A percentile compares a stretch with the other conserved stretches of the same genome.
phyloP scores from a whole-genome alignment of 371 early-diverging fungal genomes.

The Syncephalastrum monosporum region DNA sequence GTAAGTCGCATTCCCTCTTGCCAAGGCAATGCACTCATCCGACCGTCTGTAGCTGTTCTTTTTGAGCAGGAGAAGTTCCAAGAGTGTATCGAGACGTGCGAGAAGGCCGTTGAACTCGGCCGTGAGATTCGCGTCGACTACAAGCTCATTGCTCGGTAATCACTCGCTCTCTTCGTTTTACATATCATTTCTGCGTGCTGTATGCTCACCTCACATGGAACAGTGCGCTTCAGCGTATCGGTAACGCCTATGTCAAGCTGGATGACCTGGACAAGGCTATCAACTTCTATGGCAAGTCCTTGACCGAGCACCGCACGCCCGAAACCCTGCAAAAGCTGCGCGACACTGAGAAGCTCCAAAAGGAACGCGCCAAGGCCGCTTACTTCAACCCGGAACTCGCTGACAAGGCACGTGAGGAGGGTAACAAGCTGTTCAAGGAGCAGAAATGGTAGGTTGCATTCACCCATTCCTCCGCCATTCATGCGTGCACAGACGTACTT shows the following conservation, averaged over 20 bases:
- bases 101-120: constrained; percentile 91
- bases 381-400: constrained; percentile 84
- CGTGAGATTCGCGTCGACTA: constrained; percentile 91
- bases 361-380: constrained; percentile 77
- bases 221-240: constrained; percentile 89
- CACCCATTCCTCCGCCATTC: background rate
- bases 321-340: constrained; percentile 90
- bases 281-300: constrained; percentile 88
- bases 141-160: constrained; percentile 89
- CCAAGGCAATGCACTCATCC: background rate
- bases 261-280: constrained; percentile 85
- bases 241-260: constrained; percentile 83
- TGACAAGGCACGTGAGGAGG: constrained; percentile 91
- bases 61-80: constrained; percentile 93
- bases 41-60: constrained; percentile 66
- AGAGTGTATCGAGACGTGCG: constrained; percentile 89
- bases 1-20: constrained; percentile 25
- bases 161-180: background rate
- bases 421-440: constrained; percentile 92
- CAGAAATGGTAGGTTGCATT: constrained; percentile 59
- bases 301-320: constrained; percentile 94
- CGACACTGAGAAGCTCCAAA: constrained; percentile 83
- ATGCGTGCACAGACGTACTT: background rate
- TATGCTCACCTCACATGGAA: background rate
- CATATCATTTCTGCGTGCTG: no score